Conservation (phyloP, 768 basidiomycete genomes). For the Paxillus ammoniavirescens region DNA sequence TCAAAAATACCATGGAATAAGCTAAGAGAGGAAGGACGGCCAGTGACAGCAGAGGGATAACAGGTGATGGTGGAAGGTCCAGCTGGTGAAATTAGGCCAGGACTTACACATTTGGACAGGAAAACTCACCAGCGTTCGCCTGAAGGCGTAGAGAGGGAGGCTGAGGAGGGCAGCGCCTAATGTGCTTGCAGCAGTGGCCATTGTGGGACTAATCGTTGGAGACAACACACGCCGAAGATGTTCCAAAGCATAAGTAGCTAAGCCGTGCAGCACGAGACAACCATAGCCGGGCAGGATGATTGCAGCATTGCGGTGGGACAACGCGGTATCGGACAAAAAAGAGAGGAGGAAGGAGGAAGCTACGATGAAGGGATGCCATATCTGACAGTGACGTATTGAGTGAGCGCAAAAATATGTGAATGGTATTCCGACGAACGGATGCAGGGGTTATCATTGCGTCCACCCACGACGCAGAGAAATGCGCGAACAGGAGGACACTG, state of each 20-base stretch:
- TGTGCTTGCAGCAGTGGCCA: conserved; percentile 53
- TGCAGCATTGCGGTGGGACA: conserved; percentile 40
- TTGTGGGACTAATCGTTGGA: conserved; percentile 55
- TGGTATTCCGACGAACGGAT: conserved; percentile 37
- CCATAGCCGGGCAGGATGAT: conserved; percentile 60
- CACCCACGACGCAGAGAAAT: conserved; percentile 70
- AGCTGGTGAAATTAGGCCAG: conserved; percentile 37
- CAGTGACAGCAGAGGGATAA: conserved; percentile 56
- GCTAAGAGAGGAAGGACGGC: conserved; percentile 61
- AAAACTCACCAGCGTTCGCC: conserved; percentile 52
- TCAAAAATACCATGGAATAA: conserved; percentile 58
- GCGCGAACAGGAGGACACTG: conserved; percentile 68
- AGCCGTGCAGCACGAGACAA: conserved; percentile 57
- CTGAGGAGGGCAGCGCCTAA: conserved; percentile 64
- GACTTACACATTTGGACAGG: background rate
- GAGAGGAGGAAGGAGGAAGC: conserved; percentile 51
- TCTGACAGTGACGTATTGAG: conserved; percentile 32
- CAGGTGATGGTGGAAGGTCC: conserved; percentile 47
- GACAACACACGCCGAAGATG: conserved; percentile 58
- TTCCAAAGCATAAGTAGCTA: conserved; percentile 60
- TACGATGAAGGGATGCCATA: conserved; percentile 48
- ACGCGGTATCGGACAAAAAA: conserved; percentile 52
- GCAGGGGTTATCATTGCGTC: conserved; percentile 48
- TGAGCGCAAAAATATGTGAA: background rate
- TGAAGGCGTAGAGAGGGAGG: conserved; percentile 63